Base-by-base conservation (phyloP, 371 early-diverging fungal species). In the Chytridium lagenaria region DNA sequence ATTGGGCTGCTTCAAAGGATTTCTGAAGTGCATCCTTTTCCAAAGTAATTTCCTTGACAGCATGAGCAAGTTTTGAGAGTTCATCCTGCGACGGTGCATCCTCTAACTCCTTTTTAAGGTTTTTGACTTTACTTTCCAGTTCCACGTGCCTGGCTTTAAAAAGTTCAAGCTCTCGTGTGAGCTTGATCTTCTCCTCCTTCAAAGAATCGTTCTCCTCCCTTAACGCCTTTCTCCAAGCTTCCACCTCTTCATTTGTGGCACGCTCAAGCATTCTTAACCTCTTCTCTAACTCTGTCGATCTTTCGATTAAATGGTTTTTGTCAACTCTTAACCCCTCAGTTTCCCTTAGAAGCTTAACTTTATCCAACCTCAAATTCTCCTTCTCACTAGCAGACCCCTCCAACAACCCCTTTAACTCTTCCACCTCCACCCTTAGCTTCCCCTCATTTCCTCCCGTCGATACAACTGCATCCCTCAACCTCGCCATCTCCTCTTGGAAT, bases 101-200 rank as follows among this genome's bases (percentile, higher is more conserved):
- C 57, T 57, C 57, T 7, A 57, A 7, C 57, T 57, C 57, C 57
- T 57, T 22, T 26, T 57, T 57, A 10, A 57, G 57, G 7, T 5
- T 30, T 30, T 57, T 57, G 12, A 63, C 63, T 23, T 63, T 28
- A 16, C 36, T 37, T 36, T 28, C 26, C 7, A 36, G 30, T 36
- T 63, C 63, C 34, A 36, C 36, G 37, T 28, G 34, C 36, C 63
- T 3, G 19, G 63, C 36, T 30, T 57, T 57, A 26, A 57, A 57
- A 23, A 57, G 57, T 26, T 57, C 57, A 22, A 57, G 57, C 26
- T 57, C 57, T 30, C 57, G 7, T 30, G 57, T 57, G 23, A 57
- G 57, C 57, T 30, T 57, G 57, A 57, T 57, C 26, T 30, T 57
- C 57, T 57, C 57, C 57, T 57, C 57, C 57, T 57, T 57, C 15